Conservation (phyloP, 1,284 basidiomycete species). For the Pterula multifida region DNA sequence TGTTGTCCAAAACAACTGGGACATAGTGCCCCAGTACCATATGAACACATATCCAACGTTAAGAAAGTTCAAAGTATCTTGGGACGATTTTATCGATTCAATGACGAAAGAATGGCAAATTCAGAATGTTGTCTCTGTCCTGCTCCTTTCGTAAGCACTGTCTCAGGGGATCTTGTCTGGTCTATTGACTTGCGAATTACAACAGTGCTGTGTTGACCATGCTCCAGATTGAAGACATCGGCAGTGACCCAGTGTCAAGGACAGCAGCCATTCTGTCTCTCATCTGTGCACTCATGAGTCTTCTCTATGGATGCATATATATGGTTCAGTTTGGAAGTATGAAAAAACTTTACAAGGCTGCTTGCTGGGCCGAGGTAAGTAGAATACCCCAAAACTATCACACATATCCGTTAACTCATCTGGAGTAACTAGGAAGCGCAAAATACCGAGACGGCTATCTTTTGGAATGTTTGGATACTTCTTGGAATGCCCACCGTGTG, state of each 20-base stretch:
- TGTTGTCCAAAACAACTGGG: not conserved
- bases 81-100: conserved; percentile 32
- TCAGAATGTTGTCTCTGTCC: conserved; percentile 29
- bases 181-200: conserved; percentile 2
- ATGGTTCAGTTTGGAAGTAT: conserved; percentile 48
- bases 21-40: conserved; percentile 3
- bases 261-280: conserved; percentile 44
- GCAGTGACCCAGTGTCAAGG: conserved; percentile 35
- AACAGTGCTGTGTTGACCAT: conserved; percentile 45
- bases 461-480: conserved; percentile 55
- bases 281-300: conserved; percentile 39
- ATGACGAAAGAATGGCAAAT: conserved; percentile 34
- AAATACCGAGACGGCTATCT: conserved; percentile 31
- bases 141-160: conserved; percentile 24
- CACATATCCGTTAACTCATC: too few species aligned
- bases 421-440: conserved; percentile 35
- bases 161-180: conserved; percentile 8
- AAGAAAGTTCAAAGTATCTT: conserved; percentile 18
- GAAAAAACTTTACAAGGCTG: conserved; percentile 46
- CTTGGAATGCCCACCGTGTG: conserved; percentile 43
- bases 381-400: too few species aligned
- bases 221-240: conserved; percentile 38
- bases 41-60: conserved; percentile 9
- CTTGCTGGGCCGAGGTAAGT: conserved; percentile 43
- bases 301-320: conserved; percentile 46